Base-by-base conservation (phyloP, 2,329 filamentous ascomycete genomes). In the Exophiala aquamarina region DNA sequence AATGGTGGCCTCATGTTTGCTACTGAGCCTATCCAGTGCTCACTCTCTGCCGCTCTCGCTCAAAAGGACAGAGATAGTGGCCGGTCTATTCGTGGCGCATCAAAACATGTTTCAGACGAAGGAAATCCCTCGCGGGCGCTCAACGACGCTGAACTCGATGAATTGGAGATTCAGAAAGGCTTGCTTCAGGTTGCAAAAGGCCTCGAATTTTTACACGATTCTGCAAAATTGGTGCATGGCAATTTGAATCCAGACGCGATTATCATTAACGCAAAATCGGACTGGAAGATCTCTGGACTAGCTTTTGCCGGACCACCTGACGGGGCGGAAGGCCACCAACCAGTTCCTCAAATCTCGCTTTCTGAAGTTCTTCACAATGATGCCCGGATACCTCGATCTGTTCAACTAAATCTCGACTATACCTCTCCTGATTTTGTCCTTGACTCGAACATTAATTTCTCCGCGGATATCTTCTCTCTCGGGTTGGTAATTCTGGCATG, bases 211-310 rank as follows among this genome's bases (percentile, higher is more conserved):
- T 71, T 97, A 50, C 92, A 97, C 64, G 92, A 97, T 64, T 95
- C 92, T 64, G 92, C 92, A 8, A 89, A 89, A 1, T 77, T 98
- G 39, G 89, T 97, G 0, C 93, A 98, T 68, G 89, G 87, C 38
- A 98, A 98, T 64, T 69, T 98, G 55, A 97, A 91, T 0, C 93
- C 93, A 0, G 92, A 97, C 55, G 88, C 91, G 14, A 83, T 98
- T 55, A 86, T 95, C 56, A 83, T 98, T 67, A 98, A 98, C 70
- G 82, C 88, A 32, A 98, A 98, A 81, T 95, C 89, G 38, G 93
- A 98, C 68, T 98, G 93, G 93, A 98, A 98, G 67, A 88, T 98
- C 52, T 92, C 90, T 59, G 93, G 92, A n/a, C 78, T 98, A 31
- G 82, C 87, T 0, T 98, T 96, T 66, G 89, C 87, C 64, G 87